These are phyloP conservation scores for Phytopythium sindhum DNA, from an alignment of 352 stramenopile genomes.

Conservation along the genomic window DNA sequence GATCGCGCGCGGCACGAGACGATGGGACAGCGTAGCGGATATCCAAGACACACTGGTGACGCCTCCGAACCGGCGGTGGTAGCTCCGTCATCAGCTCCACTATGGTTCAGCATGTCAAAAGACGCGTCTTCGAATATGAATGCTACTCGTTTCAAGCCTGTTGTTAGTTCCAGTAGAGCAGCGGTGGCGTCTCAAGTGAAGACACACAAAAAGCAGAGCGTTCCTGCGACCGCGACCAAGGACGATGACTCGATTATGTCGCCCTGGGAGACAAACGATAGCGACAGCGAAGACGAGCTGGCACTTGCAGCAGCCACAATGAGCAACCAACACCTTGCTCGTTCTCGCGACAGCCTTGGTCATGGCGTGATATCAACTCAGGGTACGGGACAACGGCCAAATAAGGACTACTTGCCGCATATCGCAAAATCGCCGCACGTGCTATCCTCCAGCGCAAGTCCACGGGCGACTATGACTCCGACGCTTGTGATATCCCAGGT, in stretches of 20 bases:
- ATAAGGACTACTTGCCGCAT: background rate
- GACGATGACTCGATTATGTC: conserved; percentile 20
- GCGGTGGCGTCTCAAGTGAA: background rate
- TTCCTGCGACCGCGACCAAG: background rate
- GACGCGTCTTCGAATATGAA: background rate
- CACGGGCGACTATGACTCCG: background rate
- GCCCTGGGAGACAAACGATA: conserved; percentile 26
- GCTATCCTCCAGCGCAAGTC: background rate
- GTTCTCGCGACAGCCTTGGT: background rate
- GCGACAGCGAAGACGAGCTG: conserved; percentile 16
- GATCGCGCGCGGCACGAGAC: background rate
- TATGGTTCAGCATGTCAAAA: background rate
- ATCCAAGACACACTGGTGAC: background rate
- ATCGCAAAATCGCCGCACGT: background rate
- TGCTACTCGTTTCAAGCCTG: background rate
- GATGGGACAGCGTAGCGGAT: background rate
- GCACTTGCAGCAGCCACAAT: background rate
- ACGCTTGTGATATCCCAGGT: background rate
- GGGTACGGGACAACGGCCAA: background rate
- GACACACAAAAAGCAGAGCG: background rate
- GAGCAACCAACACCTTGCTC: background rate
- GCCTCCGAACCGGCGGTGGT: background rate
- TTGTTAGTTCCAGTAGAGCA: background rate
- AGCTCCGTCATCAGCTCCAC: background rate
- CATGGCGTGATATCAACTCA: background rate